These are phyloP conservation scores for Tricharina praecox DNA, from an alignment of 495 filamentous ascomycete genomes.

Conservation along the genomic window DNA sequence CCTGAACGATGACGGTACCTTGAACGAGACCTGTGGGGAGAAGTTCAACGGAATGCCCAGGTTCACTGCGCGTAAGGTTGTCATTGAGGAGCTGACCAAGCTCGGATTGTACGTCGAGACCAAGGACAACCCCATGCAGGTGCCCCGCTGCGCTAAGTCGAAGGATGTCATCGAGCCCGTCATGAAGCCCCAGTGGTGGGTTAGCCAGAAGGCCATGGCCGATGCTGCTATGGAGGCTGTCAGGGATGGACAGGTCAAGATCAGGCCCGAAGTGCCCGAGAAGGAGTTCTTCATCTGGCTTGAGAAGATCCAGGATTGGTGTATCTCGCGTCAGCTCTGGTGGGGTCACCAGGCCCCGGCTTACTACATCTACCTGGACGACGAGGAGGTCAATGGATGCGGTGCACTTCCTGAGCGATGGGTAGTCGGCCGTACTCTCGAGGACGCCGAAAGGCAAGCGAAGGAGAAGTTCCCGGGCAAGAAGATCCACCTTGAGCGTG, in stretches of 20 bases:
- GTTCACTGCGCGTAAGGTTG: conserved; percentile 39
- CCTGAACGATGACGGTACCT: conserved; percentile 18
- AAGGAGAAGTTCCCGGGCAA: conserved; percentile 29
- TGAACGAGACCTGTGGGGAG: conserved; percentile 22
- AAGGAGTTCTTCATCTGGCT: conserved; percentile 37
- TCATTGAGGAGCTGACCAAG: conserved; percentile 38
- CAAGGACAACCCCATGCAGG: conserved; percentile 46
- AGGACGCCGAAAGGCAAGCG: conserved; percentile 37
- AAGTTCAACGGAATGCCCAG: conserved; percentile 32
- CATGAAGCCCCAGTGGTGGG: conserved; percentile 64
- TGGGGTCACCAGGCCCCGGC: conserved; percentile 57
- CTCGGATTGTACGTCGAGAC: conserved; percentile 45
- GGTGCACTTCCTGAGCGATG: background rate
- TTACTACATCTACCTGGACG: conserved; percentile 35
- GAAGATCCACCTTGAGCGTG: conserved; percentile 40
- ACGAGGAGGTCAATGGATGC: conserved; percentile 10
- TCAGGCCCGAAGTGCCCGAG: conserved; percentile 37
- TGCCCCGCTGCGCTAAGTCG: conserved; percentile 43
- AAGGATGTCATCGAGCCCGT: conserved; percentile 52
- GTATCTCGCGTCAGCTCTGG: conserved; percentile 55
- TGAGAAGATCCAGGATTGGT: conserved; percentile 50
- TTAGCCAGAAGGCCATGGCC: conserved; percentile 50
- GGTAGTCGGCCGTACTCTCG: conserved; percentile 27
- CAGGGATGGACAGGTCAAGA: conserved; percentile 39
- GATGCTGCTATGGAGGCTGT: conserved; percentile 31